Conservation (phyloP, 306 rosid species). For the Rosa multiflora region DNA sequence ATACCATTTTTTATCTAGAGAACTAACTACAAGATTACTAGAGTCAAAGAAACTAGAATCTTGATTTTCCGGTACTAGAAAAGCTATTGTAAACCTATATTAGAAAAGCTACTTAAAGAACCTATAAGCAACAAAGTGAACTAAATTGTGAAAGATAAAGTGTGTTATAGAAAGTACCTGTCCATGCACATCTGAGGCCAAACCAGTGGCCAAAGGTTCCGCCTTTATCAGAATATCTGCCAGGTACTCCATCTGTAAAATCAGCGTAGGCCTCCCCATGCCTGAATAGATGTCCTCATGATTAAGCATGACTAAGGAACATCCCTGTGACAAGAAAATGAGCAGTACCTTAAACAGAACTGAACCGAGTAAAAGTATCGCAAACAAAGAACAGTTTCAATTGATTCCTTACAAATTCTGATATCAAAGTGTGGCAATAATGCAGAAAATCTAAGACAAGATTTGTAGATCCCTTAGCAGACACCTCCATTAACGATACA, state of each 20-base stretch:
- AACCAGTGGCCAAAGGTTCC: conserved; percentile 90
- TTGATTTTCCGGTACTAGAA: background rate
- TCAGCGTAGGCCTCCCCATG: conserved; percentile 55
- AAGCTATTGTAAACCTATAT: background rate
- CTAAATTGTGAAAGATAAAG: conserved; percentile 1
- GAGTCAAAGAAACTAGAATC: background rate
- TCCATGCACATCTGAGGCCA: conserved; percentile 96
- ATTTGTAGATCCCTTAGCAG: conserved; percentile 72
- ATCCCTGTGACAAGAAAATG: conserved; percentile 52
- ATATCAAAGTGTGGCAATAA: conserved; percentile 74
- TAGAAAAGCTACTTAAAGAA: background rate
- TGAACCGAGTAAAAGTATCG: conserved; percentile 5
- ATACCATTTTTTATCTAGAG: background rate
- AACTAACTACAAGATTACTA: background rate
- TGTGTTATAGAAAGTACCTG: conserved; percentile 57
- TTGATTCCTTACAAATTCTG: conserved; percentile 61
- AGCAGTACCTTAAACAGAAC: conserved; percentile 1
- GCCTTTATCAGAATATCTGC: conserved; percentile 75
- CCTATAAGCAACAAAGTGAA: background rate
- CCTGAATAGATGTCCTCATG: conserved; percentile 71
- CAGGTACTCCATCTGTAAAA: conserved; percentile 75
- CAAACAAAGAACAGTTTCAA: conserved; percentile 9
- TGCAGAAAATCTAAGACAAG: conserved; percentile 82
- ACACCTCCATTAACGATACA: conserved; percentile 75
- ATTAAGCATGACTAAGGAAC: conserved; percentile 67